Evolutionary conservation across 2,329 filamentous ascomycete genomes (phyloP).

Genomic region (Apiospora malaysiana): DNA sequence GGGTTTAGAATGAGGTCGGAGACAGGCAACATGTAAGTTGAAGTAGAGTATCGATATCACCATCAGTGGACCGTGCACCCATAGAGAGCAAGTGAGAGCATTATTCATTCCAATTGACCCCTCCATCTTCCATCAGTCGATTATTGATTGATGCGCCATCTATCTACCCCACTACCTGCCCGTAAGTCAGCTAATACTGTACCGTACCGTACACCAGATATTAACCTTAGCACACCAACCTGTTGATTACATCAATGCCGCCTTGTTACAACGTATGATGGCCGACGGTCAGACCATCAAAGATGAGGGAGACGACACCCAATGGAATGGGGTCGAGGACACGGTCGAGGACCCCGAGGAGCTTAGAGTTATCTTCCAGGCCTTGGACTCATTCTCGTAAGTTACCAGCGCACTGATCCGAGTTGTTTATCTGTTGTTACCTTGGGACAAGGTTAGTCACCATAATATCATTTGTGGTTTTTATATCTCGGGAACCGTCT

Average conservation of each 20-base stretch:
- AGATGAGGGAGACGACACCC: constrained; percentile 40
- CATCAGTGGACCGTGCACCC: neutral
- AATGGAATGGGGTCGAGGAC: constrained; percentile 69
- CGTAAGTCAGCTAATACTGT: constrained; percentile 3
- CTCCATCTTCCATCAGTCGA: constrained; percentile 2
- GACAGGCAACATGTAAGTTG: neutral
- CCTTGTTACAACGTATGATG: constrained; percentile 10
- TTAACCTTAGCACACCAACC: neutral
- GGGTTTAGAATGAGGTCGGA: neutral
- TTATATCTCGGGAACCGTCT: neutral
- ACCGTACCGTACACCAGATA: neutral
- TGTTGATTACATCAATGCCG: constrained; percentile 10
- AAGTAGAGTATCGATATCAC: constrained; percentile 5
- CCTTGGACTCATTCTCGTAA: constrained; percentile 89
- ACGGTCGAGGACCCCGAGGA: constrained; percentile 80
- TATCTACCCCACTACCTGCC: constrained; percentile 6
- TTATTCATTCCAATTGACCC: constrained; percentile 6
- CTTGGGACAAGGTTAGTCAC: neutral
- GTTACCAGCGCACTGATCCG: constrained; percentile 40
- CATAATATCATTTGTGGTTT: constrained; percentile 21
- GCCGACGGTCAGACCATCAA: constrained; percentile 27
- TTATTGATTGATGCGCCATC: neutral
- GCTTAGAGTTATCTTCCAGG: constrained; percentile 76
- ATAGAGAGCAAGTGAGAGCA: neutral
- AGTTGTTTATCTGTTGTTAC: neutral